These are phyloP conservation scores for Paragyromitra xinjiangensis DNA, from an alignment of 495 filamentous ascomycete genomes.

Conservation along the genomic window DNA sequence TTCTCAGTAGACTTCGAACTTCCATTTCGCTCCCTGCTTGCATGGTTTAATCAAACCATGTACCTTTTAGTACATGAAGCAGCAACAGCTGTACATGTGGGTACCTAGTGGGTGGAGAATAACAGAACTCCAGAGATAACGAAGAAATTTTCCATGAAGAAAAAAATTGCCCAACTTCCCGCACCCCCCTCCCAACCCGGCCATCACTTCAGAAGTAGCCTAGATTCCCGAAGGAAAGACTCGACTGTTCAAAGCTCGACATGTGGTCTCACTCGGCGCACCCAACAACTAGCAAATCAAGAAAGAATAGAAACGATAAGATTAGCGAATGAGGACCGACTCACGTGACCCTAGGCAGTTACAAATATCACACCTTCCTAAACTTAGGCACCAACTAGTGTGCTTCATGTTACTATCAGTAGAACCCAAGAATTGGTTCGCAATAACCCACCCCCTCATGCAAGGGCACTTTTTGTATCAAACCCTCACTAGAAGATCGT, in stretches of 20 bases:
- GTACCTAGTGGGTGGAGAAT: background rate
- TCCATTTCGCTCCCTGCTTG: constrained; percentile 7
- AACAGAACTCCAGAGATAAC: background rate
- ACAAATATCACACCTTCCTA: constrained; percentile 2
- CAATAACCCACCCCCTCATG: background rate
- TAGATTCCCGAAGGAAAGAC: background rate
- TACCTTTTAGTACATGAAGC: constrained; percentile 21
- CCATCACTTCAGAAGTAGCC: background rate
- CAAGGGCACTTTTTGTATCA: constrained; percentile 12
- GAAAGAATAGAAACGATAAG: background rate
- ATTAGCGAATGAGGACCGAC: background rate
- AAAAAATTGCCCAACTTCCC: background rate
- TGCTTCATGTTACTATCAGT: background rate
- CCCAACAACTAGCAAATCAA: constrained; percentile 3
- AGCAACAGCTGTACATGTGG: constrained; percentile 2
- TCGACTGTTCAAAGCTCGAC: constrained; percentile 36
- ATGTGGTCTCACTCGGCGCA: constrained; percentile 46
- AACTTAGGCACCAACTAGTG: constrained; percentile 5
- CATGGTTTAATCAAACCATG: constrained; percentile 19
- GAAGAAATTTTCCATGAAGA: background rate
- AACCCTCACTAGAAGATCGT: background rate
- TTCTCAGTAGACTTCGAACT: background rate
- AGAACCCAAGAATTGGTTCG: constrained; percentile 10
- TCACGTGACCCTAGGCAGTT: background rate
- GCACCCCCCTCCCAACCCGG: background rate